Base-by-base conservation (phyloP, 2,329 filamentous ascomycete genomes). In the Aspergillus novoparasiticus region DNA sequence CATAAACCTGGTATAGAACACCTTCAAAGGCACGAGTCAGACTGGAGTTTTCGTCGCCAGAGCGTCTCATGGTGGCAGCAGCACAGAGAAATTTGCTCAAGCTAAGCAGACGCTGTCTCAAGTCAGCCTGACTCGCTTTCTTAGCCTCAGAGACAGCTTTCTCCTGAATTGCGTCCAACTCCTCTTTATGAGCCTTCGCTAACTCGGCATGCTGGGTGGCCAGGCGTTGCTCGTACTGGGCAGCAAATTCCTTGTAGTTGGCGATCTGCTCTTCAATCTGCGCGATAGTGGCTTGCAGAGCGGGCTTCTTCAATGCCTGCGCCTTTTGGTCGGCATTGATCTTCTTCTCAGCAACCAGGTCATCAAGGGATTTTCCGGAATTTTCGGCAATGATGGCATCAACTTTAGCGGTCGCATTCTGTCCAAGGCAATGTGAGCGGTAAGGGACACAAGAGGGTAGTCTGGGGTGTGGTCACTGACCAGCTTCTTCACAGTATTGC, bases 401-500 rank as follows among this genome's bases (percentile, higher is more conserved):
- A 68, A 87, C 83, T 76, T 88, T 89, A 60, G 84, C 77, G 69
- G 85, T 86, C 60, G 82, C 81, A 69, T 85, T 85, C 84, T 87
- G 66, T 26, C 55, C 45, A 43, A 34, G 64, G 46, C 32, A 60
- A 63, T 73, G 59, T 70, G 56, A 70, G 65, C 65, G 58, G 36
- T 55, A 28, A 36, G 54, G 32, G 8, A 19, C 51, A 55, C 51
- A 39, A 1, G 34, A 12, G n/a, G 34, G 60, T 61, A 21, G 21
- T 16, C 50, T 10, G 32, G 36, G 41, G 26, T 34, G 56, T 51
- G 19, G 46, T 48, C 41, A 83, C 91, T 82, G 81, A 96, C 92
- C 73, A 98, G 89, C 82, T 97, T 97, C 87, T 97, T 98, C 84
- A 89, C 91, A 74, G 95, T 83, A 79, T 95, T 96, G 75, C 94